Base-by-base conservation (phyloP, 108 stramenopile genomes). In the Cyclotella kingstonii region DNA sequence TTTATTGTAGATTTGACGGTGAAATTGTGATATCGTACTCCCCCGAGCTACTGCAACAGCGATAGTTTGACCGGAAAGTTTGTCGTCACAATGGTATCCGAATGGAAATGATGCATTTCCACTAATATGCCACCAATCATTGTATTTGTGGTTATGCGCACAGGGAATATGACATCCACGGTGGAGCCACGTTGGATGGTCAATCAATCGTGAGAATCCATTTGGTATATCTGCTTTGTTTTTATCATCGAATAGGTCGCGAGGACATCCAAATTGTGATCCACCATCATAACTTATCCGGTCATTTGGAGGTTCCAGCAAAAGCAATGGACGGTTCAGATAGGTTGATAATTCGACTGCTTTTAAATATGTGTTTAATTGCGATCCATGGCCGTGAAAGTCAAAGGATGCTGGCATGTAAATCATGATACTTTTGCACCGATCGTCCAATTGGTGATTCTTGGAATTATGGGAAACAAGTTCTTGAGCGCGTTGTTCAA, bases 191-290 rank as follows among this genome's bases (percentile, higher is more conserved):
- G 31, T 28, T 12, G 59, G 73, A 60, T 74, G 73, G 6, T 74
- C 55, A 19, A 74, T 61, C 43, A 74, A 33, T 14, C 73, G 30
- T 5, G 64, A 66, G 2, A 74, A 53, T 48, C 73, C 73, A 29
- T 14, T 26, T 10, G 73, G 73, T 17, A 74, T 60, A 41, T 52
- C 48, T 8, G 45, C 36, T 10, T 43, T 39, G 3, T 42, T 7
- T 30, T 59, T 38, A 26, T 49, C n/a, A n/a, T n/a, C n/a, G n/a
- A n/a, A n/a, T n/a, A n/a, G 48, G 23, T 31, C 18, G 4, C 15
- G 22, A 0, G 73, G 73, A 52, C 73, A 74, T 2, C 73, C 73
- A 23, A 74, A 74, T 36, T 74, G 73, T 12, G 57, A 60, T 44
- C 59, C 73, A 17, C 73, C 73, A 4, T 39, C 39, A n/a, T n/a